These are phyloP conservation scores for Nephelium lappaceum DNA, from an alignment of 345 rosid genomes.

Conservation along the genomic window DNA sequence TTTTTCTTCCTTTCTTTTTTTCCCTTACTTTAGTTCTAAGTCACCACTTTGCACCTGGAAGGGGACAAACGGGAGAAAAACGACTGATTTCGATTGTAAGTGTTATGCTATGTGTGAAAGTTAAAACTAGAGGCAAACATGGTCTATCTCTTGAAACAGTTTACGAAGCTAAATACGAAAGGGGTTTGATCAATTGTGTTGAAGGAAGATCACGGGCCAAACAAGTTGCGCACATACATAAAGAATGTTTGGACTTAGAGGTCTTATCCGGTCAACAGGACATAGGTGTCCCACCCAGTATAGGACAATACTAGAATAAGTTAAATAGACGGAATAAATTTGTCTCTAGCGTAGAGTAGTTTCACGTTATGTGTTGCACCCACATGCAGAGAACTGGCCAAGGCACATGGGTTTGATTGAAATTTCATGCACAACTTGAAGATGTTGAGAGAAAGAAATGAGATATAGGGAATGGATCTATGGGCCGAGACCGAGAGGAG, in stretches of 20 bases:
- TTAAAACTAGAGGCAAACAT: background rate
- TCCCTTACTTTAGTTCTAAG: background rate
- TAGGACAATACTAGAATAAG: background rate
- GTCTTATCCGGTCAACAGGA: background rate
- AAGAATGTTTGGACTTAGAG: background rate
- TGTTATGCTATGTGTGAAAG: too few relatives aligned
- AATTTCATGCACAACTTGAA: background rate
- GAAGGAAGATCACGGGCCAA: background rate
- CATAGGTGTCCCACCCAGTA: background rate
- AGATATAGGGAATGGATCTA: background rate
- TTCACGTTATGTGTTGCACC: background rate
- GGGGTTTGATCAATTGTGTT: background rate
- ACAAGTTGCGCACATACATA: background rate
- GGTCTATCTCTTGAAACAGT: too few relatives aligned
- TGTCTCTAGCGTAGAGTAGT: background rate
- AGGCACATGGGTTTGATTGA: constrained; percentile 1
- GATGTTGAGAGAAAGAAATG: background rate
- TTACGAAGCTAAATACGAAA: too few relatives aligned
- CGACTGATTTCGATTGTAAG: too few relatives aligned
- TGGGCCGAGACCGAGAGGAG: too few relatives aligned
- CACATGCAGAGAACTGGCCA: background rate
- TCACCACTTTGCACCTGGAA: background rate
- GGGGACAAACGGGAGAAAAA: background rate
- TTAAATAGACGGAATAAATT: background rate
- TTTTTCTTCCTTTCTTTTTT: background rate